A percentile compares a stretch with the other conserved stretches of the same genome.
phyloP scores from a whole-genome alignment of 78 protist species.

The Dictyostelium discoideum region DNA sequence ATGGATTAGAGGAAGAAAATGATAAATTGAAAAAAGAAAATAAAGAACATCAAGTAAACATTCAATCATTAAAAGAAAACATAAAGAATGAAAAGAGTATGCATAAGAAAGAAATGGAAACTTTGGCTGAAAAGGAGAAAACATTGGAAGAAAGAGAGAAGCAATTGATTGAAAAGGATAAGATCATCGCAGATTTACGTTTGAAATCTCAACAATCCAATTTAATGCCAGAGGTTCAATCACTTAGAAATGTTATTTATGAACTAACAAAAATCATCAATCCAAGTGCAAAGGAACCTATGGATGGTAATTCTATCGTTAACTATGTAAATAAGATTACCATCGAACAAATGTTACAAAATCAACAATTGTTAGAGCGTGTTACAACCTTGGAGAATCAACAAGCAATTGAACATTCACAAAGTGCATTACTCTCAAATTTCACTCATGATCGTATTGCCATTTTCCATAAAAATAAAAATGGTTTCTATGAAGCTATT shows the following conservation, averaged over 20 bases:
- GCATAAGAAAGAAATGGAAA: background rate
- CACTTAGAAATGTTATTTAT: background rate
- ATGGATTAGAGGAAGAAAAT: background rate
- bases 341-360: background rate
- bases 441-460: conserved; percentile 14
- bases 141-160: background rate
- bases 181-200: background rate
- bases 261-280: background rate
- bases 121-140: background rate
- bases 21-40: background rate
- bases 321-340: background rate
- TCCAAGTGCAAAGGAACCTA: background rate
- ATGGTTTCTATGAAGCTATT: conserved; percentile 34
- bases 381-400: background rate
- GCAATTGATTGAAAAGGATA: background rate
- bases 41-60: background rate
- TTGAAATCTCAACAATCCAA: background rate
- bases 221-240: conserved; percentile 14
- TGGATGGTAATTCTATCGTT: background rate
- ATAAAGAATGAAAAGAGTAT: background rate
- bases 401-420: background rate
- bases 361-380: background rate
- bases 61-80: background rate
- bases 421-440: conserved; percentile 11
- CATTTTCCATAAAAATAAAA: background rate